phyloP scores from a whole-genome alignment of 805 yeast genomes.

The Kodamaea hsintzibuensis region DNA sequence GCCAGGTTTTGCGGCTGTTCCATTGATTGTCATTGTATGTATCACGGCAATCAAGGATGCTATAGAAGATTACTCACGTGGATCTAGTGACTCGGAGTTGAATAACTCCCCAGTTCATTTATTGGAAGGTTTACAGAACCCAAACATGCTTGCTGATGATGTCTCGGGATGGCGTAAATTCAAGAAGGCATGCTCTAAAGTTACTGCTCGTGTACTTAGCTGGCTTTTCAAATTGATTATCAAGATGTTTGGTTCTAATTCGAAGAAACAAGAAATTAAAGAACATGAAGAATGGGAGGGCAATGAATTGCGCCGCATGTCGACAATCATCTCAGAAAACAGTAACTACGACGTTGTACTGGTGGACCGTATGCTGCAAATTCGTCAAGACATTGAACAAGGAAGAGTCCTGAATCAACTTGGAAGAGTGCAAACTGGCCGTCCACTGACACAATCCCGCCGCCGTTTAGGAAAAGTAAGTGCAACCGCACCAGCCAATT shows the following conservation, averaged over 20 bases:
- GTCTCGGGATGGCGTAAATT: constrained; percentile 67
- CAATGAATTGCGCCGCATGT: constrained; percentile 34
- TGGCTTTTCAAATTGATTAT: constrained; percentile 21
- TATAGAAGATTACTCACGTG: constrained; percentile 72
- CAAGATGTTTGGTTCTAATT: constrained; percentile 1
- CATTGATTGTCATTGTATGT: constrained; percentile 74
- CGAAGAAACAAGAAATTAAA: constrained; percentile 4
- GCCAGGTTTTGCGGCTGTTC: constrained; percentile 78
- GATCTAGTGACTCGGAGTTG: constrained; percentile 62
- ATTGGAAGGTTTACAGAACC: constrained; percentile 53
- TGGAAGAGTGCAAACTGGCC: neutral
- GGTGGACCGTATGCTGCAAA: neutral
- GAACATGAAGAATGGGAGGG: constrained; percentile 18
- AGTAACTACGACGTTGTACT: constrained; percentile 5
- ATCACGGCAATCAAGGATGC: constrained; percentile 78
- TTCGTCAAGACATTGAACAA: neutral
- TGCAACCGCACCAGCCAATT: constrained; percentile 16
- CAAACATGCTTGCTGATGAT: constrained; percentile 54
- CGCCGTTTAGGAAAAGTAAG: constrained; percentile 5
- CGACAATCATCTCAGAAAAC: constrained; percentile 39
- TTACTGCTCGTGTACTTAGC: neutral
- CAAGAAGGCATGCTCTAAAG: constrained; percentile 49
- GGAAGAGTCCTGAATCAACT: neutral
- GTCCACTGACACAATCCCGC: constrained; percentile 4
- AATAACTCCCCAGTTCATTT: constrained; percentile 65